Base-by-base conservation (phyloP, 495 filamentous ascomycete species). In the Cudoniella acicularis region DNA sequence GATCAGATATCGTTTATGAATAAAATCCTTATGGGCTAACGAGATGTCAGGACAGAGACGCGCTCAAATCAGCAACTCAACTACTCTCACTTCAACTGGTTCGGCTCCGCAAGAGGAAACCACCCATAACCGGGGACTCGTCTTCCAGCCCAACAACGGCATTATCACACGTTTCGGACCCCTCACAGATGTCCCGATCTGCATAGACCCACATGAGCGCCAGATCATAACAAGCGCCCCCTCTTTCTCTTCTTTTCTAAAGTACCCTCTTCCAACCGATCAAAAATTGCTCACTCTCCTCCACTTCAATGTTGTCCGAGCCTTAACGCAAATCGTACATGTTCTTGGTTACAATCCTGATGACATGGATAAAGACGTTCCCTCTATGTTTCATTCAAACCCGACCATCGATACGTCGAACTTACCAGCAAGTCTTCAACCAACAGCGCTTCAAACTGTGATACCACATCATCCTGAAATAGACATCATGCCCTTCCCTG, bases 391-490 rank as follows among this genome's bases (percentile, higher is more conserved):
- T 17, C 25, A 47, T 30, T n/a, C 22, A 10, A 9, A 26, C 16
- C 45, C 23, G n/a, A 22, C 1, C 17, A 8, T 2, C 36, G n/a
- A 54, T 3, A 2, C 40, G 22, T 1, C 30, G 8, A 49, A 49
- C 20, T 50, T 72, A 20, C 69, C 67, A 9, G 42, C 49, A 16
- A 51, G 49, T 40, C 58, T 72, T 23, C 59, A 52, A 3, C 69
- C 68, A 6, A 72, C 66, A 0, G 10, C 20, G 3, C 10, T 62
- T 11, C 69, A 72, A 47, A 26, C 18, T 10, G 49, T 54, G 10
- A 56, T 67, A 41, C 65, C 61, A 0, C 71, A 73, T 45, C 69
- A 73, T 54, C 68, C 71, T 1, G 71, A 69, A 64, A 23, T 72
- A 10, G 69, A 73, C 52, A 63, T 68, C 21, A 68, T 73, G 27